Evolutionary conservation across 106 monocot species (phyloP), one percentile per base, ranked within the genome.

Genomic region (Phalaenopsis aphrodite): DNA sequence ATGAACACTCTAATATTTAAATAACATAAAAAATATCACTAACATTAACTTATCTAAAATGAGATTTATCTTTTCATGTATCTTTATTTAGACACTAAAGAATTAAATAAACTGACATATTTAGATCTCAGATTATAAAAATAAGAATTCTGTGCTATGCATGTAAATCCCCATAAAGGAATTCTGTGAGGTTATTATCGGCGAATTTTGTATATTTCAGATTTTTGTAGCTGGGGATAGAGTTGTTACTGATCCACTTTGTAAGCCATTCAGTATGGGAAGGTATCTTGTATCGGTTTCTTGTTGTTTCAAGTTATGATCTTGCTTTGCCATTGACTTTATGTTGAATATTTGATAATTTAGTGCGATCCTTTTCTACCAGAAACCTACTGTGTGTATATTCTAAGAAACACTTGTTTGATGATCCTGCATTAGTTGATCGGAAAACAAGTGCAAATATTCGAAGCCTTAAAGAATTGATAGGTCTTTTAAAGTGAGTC

Each of bases 351-450:
- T 15, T 71, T 82, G 38, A 74, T 19, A 23, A 55, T 78, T 66
- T 48, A 16, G 41, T 42, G 77, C 47, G 56, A 41, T 48, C 38
- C 18, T 65, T 83, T 71, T 80, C 52, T 73, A 43, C 23, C 90
- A 96, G 96, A 84, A 96, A 96, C 81, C 91, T 96, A 78, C 74
- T 96, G 37, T 96, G 96, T 74, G 93, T 96, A 15, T 96, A 93
- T 78, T 96, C 96, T 46, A 96, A 96, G 80, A 96, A 96, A 88
- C 96, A 96, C 84, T 88, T 96, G 91, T 18, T 87, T 86, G 96
- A 96, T 90, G 86, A 79, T 79, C 96, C 96, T 82, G 91, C 93
- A 79, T 87, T 90, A 45, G 47, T 55, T 78, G 96, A 96, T 74
- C 85, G 83, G 93, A 96, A 96, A 85, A 93, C 84, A 79, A 93